Conservation (phyloP, 306 rosid genomes). For the cucumber (Cucumis sativus) region Cucumber_9930_V3 NC_026660.2:11203001-11203500, state of each 20-base stretch:
- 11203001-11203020: constrained; percentile 74
- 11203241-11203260: not conserved
- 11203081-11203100: constrained; percentile 5
- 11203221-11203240: not conserved
- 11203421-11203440: no score
- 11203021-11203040: constrained; percentile 41
- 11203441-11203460: no score
- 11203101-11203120: constrained; percentile 21
- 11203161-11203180: not conserved
- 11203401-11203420: no score
- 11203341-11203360: no score
- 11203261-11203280: not conserved
- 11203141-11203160: not conserved
- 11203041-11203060: constrained; percentile 59
- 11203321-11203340: no score
- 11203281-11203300: not conserved
- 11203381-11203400: no score
- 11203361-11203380: no score
- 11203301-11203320: no score
- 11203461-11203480: no score
- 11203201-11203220: not conserved
- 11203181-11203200: not conserved
- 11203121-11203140: not conserved
- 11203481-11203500: no score
- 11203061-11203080: constrained; percentile 40